Conservation (phyloP, 495 filamentous ascomycete species). For the Halenospora varia region DNA sequence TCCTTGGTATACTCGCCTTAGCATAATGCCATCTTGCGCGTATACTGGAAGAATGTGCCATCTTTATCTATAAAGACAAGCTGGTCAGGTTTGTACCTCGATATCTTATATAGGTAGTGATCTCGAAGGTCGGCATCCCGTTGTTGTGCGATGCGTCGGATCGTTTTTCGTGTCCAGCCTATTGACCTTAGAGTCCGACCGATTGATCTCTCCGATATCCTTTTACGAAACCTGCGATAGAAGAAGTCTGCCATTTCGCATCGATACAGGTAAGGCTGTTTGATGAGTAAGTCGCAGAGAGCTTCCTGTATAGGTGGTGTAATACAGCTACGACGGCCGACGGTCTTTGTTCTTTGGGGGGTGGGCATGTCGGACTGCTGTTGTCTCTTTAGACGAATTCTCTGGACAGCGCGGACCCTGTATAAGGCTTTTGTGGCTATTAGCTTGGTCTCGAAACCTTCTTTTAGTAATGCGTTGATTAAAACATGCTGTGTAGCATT, state of each 20-base stretch:
- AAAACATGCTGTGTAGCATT: conserved; percentile 23
- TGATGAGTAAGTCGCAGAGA: conserved; percentile 7
- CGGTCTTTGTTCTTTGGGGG: conserved; percentile 12
- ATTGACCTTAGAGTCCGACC: conserved; percentile 14
- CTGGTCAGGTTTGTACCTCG: conserved; percentile 28
- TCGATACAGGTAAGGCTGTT: conserved; percentile 18
- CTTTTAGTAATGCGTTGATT: conserved; percentile 22
- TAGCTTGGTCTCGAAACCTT: conserved; percentile 26
- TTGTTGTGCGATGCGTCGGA: conserved; percentile 17
- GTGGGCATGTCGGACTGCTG: conserved; percentile 18
- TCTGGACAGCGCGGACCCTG: conserved; percentile 23
- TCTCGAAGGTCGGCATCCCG: conserved; percentile 22
- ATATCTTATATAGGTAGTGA: conserved; percentile 16
- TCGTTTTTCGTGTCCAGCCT: conserved; percentile 18
- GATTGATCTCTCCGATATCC: conserved; percentile 19
- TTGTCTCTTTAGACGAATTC: conserved; percentile 22
- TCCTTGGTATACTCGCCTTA: conserved; percentile 33
- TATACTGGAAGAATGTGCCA: conserved; percentile 37
- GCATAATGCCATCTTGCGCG: conserved; percentile 33
- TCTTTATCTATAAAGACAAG: conserved; percentile 33
- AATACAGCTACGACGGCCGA: conserved; percentile 20
- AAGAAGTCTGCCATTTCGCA: conserved; percentile 19
- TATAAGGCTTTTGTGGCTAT: conserved; percentile 24
- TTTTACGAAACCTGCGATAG: conserved; percentile 19
- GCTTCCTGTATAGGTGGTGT: conserved; percentile 17